Conservation (phyloP, 2,329 filamentous ascomycete genomes). For the Fusarium veterinarium region DNA sequence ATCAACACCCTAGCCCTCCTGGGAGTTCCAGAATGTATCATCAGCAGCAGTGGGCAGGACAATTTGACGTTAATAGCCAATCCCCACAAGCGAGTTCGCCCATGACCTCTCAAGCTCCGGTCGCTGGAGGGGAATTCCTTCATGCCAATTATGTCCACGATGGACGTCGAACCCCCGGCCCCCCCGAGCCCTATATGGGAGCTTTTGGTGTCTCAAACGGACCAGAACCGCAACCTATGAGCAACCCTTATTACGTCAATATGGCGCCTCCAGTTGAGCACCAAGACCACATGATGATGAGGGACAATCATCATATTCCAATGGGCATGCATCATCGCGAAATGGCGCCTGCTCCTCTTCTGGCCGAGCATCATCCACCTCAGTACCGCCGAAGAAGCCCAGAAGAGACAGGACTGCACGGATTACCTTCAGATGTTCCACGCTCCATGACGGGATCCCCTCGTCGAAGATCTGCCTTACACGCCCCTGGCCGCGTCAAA, state of each 20-base stretch:
- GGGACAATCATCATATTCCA: constrained; percentile 34
- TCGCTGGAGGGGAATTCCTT: constrained; percentile 52
- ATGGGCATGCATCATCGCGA: constrained; percentile 44
- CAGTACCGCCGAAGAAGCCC: constrained; percentile 45
- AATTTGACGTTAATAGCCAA: constrained; percentile 56
- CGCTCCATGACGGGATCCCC: constrained; percentile 45
- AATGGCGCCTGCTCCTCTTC: constrained; percentile 37
- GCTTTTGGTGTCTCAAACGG: constrained; percentile 51
- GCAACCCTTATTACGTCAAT: constrained; percentile 47
- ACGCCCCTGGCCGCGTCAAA: constrained; percentile 43
- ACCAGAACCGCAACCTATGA: constrained; percentile 42
- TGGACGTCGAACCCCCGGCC: constrained; percentile 53
- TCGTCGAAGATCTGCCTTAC: constrained; percentile 38
- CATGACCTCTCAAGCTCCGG: constrained; percentile 54
- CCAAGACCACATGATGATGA: constrained; percentile 44
- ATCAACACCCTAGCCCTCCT: constrained; percentile 62
- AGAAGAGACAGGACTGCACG: constrained; percentile 28
- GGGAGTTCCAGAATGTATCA: constrained; percentile 59
- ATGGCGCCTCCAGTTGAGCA: constrained; percentile 42
- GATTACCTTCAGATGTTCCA: constrained; percentile 13
- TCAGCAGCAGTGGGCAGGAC: constrained; percentile 55
- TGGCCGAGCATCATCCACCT: constrained; percentile 39
- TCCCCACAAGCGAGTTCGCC: constrained; percentile 59
- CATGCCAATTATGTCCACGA: constrained; percentile 53
- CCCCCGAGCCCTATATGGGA: constrained; percentile 53